These are phyloP conservation scores for Wickerhamomyces xylosicus DNA, from an alignment of 805 yeast species.

Conservation along the genomic window DNA sequence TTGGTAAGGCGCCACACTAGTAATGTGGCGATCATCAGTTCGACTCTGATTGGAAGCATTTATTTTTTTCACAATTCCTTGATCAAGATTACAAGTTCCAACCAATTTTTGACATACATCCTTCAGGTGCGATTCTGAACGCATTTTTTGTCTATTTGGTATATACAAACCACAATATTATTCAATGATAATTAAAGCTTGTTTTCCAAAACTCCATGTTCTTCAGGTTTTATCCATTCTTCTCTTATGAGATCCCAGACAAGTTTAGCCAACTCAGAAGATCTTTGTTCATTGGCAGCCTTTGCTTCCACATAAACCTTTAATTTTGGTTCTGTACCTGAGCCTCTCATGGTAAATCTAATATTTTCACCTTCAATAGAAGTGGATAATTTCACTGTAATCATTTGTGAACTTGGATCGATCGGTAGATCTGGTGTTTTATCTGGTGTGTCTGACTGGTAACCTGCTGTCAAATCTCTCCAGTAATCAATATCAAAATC, in stretches of 20 bases:
- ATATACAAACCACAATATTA: no score
- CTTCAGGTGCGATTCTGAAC: no score
- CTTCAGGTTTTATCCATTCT: constrained; percentile 65
- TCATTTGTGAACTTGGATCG: constrained; percentile 76
- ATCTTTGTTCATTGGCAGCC: constrained; percentile 34
- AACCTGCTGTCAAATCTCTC: constrained; percentile 82
- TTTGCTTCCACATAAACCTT: constrained; percentile 84
- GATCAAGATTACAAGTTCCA: no score
- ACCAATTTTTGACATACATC: no score
- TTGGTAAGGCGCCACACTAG: constrained; percentile 81
- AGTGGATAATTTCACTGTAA: constrained; percentile 45
- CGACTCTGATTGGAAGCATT: constrained; percentile 61
- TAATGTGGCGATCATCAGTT: constrained; percentile 77
- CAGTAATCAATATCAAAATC: constrained; percentile 45
- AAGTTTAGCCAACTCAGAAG: constrained; percentile 40
- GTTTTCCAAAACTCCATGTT: constrained; percentile 24
- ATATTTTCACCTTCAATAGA: constrained; percentile 27
- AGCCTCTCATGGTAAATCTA: constrained; percentile 81
- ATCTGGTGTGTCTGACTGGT: constrained; percentile 56
- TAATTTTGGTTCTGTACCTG: constrained; percentile 94
- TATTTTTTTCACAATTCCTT: no score
- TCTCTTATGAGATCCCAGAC: constrained; percentile 55
- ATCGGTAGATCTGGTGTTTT: constrained; percentile 56
- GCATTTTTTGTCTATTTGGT: no score
- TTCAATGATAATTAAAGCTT: neutral